Base-by-base conservation (phyloP, 2,329 filamentous ascomycete species). In the Periconia macrospinosa region DNA sequence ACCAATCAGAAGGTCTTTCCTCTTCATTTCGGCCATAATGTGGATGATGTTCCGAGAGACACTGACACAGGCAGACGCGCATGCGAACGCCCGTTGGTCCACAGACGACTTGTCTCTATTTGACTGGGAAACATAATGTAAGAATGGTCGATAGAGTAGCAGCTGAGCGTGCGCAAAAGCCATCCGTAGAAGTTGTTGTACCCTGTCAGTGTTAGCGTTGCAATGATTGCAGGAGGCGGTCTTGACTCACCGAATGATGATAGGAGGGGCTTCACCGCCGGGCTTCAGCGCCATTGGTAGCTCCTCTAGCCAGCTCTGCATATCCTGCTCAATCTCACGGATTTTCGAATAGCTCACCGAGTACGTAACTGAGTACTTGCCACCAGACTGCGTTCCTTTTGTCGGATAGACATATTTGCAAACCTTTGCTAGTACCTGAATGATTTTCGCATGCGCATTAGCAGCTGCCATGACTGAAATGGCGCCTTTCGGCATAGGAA, bases 161-260 rank as follows among this genome's bases (percentile, higher is more conserved):
- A 94, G 86, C 67, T 93, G 90, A 6, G 92, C 88, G 65, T 93
- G 89, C 2, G 88, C 89, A 68, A 90, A 93, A n/a, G 87, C 84
- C 72, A 94, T 87, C 35, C 90, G 83, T 18, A 94, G 78, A 20
- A 92, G 78, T 58, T 92, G 90, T 55, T 91, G 89, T n/a, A 82
- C 77, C 50, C 83, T 83, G 55, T 3, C 55, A 41, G 49, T 7
- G 51, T 58, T 43, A 63, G 49, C 49, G 15, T 23, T 18, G 14
- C 27, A 5, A 11, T n/a, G 6, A 18, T n/a, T 6, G 43, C 2
- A 23, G 3, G 17, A n/a, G 27, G 43, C 11, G 7, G 14, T 27
- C 23, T 3, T 20, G 11, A 73, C 83, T 78, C 82, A 91, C 90
- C 91, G 83, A 62, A 92, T 83, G 20, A 92, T 83, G 65, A 92